phyloP scores from a whole-genome alignment of 2,329 filamentous ascomycete genomes.

The Hymenoscyphus albidus region DNA sequence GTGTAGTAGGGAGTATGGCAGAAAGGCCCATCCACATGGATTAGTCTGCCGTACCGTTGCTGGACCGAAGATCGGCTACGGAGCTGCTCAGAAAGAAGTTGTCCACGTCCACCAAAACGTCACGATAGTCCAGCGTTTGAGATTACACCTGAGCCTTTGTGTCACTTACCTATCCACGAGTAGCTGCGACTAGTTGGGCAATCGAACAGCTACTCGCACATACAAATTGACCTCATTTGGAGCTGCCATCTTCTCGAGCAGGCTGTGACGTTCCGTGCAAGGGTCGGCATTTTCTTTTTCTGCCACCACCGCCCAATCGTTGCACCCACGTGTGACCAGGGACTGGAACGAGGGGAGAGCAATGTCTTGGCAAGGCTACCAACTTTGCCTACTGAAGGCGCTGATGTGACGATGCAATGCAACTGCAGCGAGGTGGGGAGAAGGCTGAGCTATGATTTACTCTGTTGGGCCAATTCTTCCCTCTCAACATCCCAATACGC shows the following conservation, averaged over 20 bases:
- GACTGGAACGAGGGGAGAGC: not conserved
- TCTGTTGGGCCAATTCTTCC: not conserved
- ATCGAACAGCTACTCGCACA: not conserved
- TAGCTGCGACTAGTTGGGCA: not conserved
- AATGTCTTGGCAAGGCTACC: slow-evolving; percentile 5
- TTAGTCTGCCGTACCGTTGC: too few species aligned
- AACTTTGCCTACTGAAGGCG: not conserved
- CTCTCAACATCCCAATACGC: not conserved
- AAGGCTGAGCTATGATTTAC: not conserved
- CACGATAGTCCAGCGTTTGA: not conserved
- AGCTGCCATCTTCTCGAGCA: not conserved
- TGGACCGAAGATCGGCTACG: not conserved
- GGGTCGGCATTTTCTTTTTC: slow-evolving; percentile 8
- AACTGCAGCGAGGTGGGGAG: not conserved
- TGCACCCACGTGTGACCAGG: slow-evolving; percentile 7
- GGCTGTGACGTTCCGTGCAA: not conserved
- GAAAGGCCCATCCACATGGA: too few species aligned
- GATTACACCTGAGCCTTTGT: not conserved
- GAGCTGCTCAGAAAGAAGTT: not conserved
- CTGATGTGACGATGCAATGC: slow-evolving; percentile 6
- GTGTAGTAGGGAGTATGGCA: too few species aligned
- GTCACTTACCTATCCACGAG: not conserved
- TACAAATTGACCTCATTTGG: not conserved
- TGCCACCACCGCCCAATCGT: slow-evolving; percentile 7
- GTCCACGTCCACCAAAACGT: not conserved